These are phyloP conservation scores for Pleurotus salmoneostramineus DNA, from an alignment of 768 basidiomycete genomes.

Conservation along the genomic window DNA sequence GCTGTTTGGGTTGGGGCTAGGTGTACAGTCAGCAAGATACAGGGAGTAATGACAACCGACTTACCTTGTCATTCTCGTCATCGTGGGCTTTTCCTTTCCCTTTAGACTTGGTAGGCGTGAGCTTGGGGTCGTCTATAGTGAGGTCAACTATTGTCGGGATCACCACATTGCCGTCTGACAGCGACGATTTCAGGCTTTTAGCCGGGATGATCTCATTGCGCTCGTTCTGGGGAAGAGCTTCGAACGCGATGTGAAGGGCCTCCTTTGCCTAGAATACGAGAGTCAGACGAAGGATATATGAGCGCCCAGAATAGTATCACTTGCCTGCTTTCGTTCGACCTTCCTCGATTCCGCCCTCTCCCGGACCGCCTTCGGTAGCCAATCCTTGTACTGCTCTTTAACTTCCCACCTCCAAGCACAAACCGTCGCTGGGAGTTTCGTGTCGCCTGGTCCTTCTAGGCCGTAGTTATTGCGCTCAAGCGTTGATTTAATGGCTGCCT, in stretches of 20 bases:
- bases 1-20: neutral
- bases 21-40: neutral
- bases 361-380: constrained; percentile 63
- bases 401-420: constrained; percentile 90
- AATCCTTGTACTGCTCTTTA: constrained; percentile 48
- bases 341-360: constrained; percentile 60
- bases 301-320: constrained; percentile 13
- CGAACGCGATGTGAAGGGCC: constrained; percentile 51
- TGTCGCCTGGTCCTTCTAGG: constrained; percentile 44
- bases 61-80: constrained; percentile 37
- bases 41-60: constrained; percentile 9
- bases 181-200: constrained; percentile 34
- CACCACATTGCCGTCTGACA: constrained; percentile 28
- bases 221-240: constrained; percentile 54
- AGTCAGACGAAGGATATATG: neutral
- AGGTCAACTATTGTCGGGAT: constrained; percentile 13
- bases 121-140: constrained; percentile 21
- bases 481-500: constrained; percentile 58
- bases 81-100: constrained; percentile 28
- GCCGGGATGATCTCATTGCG: constrained; percentile 51
- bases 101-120: constrained; percentile 23
- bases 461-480: constrained; percentile 81
- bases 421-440: constrained; percentile 58
- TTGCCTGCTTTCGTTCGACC: constrained; percentile 63
- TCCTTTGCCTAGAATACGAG: constrained; percentile 47